Base-by-base conservation (phyloP, 2,329 filamentous ascomycete genomes). In the Neophaeococcomyces mojaviensis region DNA sequence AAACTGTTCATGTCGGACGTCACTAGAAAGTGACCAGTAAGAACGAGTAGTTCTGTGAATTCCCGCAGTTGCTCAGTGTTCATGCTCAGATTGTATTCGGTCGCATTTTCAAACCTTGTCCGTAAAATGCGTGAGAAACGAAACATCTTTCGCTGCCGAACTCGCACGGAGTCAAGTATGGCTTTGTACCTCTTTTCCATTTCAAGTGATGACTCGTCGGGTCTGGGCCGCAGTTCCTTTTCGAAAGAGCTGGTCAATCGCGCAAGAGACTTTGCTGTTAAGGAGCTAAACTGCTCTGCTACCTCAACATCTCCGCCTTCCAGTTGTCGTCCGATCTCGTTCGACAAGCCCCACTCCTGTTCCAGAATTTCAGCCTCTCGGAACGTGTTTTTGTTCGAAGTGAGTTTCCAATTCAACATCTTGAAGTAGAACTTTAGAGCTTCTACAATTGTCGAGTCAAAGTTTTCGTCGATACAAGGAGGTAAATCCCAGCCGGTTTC, bases 171-270 rank as follows among this genome's bases (percentile, higher is more conserved):
- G 64, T 98, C 92, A 2, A 98, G 71, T 52, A 89, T 88, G 51
- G 88, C 84, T 68, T 96, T 97, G 72, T 97, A 98, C 37, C 92
- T 81, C 69, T 94, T 96, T 65, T 92, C 94, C 84, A 96, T 94
- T 52, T 96, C 90, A 7, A 79, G 70, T 1, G 83, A 79, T 47
- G 83, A 84, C 66, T 97, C 89, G 56, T 88, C 88, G 1, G 86
- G 82, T 56, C 87, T 84, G 46, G 84, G 79, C 55, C 90, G 84
- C 41, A 97, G 73, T 64, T 98, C 92, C 57, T 82, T 83, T 64
- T 97, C 92, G 57, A 97, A 98, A 15, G 92, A 92, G 50, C 82
- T 77, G 60, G 87, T 94, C 44, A 98, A 74, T 40, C 92, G 84
- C 56, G 85, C 85, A 50, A 97, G 75, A 7, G 90, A 89, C 66